Conservation (phyloP, 2,329 filamentous ascomycete genomes). For the Phaeosphaeriaceae sp. region DNA sequence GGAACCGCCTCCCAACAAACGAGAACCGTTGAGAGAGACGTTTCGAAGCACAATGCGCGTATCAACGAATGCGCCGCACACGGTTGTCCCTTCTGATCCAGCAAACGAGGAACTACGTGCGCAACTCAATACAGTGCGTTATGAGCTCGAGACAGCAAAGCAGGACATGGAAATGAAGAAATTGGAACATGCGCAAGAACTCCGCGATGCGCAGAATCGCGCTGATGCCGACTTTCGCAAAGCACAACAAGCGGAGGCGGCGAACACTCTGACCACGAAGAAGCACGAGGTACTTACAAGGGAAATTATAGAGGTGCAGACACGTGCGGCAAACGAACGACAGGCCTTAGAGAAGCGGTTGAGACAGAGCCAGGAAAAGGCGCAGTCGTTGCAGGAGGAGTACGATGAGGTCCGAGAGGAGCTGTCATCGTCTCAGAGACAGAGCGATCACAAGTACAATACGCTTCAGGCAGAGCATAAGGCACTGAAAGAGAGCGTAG, state of each 20-base stretch:
- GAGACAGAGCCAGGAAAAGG: slow-evolving; percentile 68
- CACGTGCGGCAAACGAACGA: slow-evolving; percentile 62
- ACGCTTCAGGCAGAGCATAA: slow-evolving; percentile 68
- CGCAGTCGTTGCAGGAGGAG: slow-evolving; percentile 78
- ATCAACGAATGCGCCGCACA: slow-evolving; percentile 48
- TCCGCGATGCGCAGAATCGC: slow-evolving; percentile 78
- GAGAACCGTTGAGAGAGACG: slow-evolving; percentile 51
- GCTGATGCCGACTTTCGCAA: slow-evolving; percentile 86
- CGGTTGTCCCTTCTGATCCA: slow-evolving; percentile 48
- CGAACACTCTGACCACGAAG: slow-evolving; percentile 57
- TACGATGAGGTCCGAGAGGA: slow-evolving; percentile 81
- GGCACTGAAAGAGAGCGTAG: slow-evolving; percentile 62
- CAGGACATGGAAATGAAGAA: slow-evolving; percentile 84
- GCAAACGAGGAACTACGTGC: slow-evolving; percentile 82
- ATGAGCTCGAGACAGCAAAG: slow-evolving; percentile 84
- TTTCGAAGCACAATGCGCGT: slow-evolving; percentile 50
- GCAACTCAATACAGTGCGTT: slow-evolving; percentile 85
- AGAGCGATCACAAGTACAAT: slow-evolving; percentile 63
- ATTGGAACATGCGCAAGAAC: slow-evolving; percentile 80
- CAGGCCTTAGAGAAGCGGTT: slow-evolving; percentile 61
- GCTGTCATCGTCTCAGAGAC: slow-evolving; percentile 71
- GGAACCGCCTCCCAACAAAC: slow-evolving; percentile 37
- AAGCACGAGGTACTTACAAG: slow-evolving; percentile 62
- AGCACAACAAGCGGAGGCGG: slow-evolving; percentile 64
- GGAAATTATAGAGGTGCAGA: slow-evolving; percentile 62